Evolutionary conservation across 2,329 filamentous ascomycete species (phyloP), one percentile per base, ranked within the genome.

Genomic region (Graphium sp.): DNA sequence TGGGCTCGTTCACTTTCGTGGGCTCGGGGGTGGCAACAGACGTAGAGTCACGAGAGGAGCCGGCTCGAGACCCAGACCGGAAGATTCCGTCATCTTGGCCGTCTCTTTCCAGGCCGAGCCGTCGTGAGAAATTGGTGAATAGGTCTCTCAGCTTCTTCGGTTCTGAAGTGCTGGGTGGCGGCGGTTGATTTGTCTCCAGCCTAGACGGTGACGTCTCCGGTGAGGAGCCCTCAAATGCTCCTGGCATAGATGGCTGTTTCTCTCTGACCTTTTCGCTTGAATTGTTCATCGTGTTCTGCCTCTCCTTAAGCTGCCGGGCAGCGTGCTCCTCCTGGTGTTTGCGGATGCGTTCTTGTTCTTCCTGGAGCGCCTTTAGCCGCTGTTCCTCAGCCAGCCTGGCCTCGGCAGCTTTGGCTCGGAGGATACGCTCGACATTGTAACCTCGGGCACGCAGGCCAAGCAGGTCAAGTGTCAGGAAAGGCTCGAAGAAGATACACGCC

Each of bases 351-450:
- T 70, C 67, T 37, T 76, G 69, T 43, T 92, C 82, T 26, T 71
- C 68, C 36, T 80, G 77, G 5, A 84, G 49, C 20, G 79, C 73
- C 42, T 75, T 75, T 42, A 77, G 74, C 27, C 80, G 68, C 46
- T 83, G 74, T 41, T 80, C 78, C 44, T 94, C 85, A 0, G 83
- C 84, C 37, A 95, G 74, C 29, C 81, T 71, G 5, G 82, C 81
- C 49, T 95, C 84, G 3, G 81, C 80, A 13, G 79, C 83, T 54
- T 91, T 91, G 30, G 77, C 77, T 21, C 82, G 72, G 14, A 98
- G 62, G 36, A 98, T 95, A 28, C 89, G 77, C 44, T 94, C 83
- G 22, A 98, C 89, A 39, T 98, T 95, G 59, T 94, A 95, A 2
- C 89, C 89, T 37, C 89, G 82, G 34, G 74, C 73, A 41, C 82